Evolutionary conservation across 2,329 filamentous ascomycete genomes (phyloP).

Genomic region (Elsinoe perseae): DNA sequence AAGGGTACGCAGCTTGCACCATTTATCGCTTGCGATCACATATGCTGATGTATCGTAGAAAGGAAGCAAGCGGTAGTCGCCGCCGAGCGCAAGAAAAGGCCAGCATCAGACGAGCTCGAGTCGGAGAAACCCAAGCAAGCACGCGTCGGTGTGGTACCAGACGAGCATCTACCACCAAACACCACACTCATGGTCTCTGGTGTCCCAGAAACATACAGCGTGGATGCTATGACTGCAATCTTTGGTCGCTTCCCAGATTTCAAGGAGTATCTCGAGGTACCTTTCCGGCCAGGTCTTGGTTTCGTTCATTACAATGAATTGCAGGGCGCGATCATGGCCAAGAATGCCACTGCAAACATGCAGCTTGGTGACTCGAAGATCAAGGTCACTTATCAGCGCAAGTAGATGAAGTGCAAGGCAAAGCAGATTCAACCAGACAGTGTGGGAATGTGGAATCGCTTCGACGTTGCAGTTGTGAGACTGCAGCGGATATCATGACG

Average conservation of each 20-base stretch:
- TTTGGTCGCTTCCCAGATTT: constrained; percentile 91
- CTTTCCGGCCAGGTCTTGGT: constrained; percentile 77
- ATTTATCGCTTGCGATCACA: background rate
- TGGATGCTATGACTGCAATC: constrained; percentile 68
- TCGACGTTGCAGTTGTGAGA: background rate
- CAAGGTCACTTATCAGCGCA: constrained; percentile 93
- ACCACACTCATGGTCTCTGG: constrained; percentile 95
- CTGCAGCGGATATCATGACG: constrained; percentile 8
- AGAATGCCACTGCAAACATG: constrained; percentile 87
- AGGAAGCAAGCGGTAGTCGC: constrained; percentile 76
- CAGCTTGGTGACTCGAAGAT: constrained; percentile 70
- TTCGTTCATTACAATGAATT: constrained; percentile 96
- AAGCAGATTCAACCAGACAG: background rate
- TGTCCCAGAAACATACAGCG: constrained; percentile 75
- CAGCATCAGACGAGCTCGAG: constrained; percentile 40
- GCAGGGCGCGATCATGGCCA: constrained; percentile 80
- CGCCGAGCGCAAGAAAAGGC: constrained; percentile 66
- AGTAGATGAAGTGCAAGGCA: constrained; percentile 41
- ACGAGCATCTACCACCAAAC: constrained; percentile 96
- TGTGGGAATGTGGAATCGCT: background rate
- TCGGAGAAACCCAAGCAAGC: constrained; percentile 36
- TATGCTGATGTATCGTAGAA: constrained; percentile 36
- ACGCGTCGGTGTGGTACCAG: constrained; percentile 69
- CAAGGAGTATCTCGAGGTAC: constrained; percentile 82
- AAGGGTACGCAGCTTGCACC: constrained; percentile 59